Conservation (phyloP, 352 stramenopile species). For the Globisporangium paroecandrum region DNA sequence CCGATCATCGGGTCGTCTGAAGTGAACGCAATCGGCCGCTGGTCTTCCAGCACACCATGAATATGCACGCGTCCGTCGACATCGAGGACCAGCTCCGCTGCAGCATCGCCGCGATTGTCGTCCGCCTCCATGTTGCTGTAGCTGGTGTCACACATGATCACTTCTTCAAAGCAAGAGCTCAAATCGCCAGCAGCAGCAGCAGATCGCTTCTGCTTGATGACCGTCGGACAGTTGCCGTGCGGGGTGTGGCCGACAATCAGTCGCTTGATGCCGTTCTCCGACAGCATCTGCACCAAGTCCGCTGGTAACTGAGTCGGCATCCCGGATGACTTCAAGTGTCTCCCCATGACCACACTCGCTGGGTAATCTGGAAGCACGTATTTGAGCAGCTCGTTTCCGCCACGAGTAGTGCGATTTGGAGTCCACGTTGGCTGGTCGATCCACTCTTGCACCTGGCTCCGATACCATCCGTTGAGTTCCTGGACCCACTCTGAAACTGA, state of each 20-base stretch:
- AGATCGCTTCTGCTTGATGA: slow-evolving; percentile 58
- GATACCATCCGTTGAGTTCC: slow-evolving; percentile 84
- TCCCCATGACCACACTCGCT: slow-evolving; percentile 72
- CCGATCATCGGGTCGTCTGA: slow-evolving; percentile 45
- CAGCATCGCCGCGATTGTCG: slow-evolving; percentile 80
- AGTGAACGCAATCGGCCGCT: slow-evolving; percentile 38
- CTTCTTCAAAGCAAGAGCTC: slow-evolving; percentile 50
- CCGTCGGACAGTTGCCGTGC: slow-evolving; percentile 88
- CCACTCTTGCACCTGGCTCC: slow-evolving; percentile 70
- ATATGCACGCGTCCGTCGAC: slow-evolving; percentile 43
- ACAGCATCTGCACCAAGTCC: slow-evolving; percentile 48
- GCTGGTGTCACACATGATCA: slow-evolving; percentile 92
- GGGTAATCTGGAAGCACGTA: slow-evolving; percentile 65
- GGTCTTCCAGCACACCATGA: slow-evolving; percentile 54
- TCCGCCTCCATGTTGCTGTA: slow-evolving; percentile 75
- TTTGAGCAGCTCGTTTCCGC: slow-evolving; percentile 62
- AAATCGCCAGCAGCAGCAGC: slow-evolving; percentile 14
- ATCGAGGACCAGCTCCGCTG: slow-evolving; percentile 74
- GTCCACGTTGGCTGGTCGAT: slow-evolving; percentile 76
- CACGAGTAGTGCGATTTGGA: slow-evolving; percentile 42
- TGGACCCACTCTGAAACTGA: slow-evolving; percentile 55
- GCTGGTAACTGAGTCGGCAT: slow-evolving; percentile 63
- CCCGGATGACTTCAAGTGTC: slow-evolving; percentile 62
- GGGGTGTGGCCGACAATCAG: slow-evolving; percentile 92
- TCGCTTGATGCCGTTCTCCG: slow-evolving; percentile 70